Base-by-base conservation (phyloP, 495 filamentous ascomycete genomes). In the Durotheca rogersii region DNA sequence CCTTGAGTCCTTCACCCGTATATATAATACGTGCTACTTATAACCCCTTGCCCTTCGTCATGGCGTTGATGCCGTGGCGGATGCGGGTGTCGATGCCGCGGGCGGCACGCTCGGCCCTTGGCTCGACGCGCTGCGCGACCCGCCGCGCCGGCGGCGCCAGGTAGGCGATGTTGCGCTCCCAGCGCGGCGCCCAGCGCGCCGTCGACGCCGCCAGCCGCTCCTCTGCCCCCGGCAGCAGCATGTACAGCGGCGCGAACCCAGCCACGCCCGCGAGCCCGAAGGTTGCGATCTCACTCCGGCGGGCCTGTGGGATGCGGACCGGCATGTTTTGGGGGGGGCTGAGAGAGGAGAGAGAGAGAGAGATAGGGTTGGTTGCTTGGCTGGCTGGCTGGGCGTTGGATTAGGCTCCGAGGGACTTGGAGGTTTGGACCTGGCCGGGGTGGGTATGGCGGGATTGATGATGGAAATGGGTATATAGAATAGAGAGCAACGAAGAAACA, bases 121-220 rank as follows among this genome's bases (percentile, higher is more conserved):
- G 74, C 10, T 70, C 60, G 39, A 72, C 60, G 2, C 68, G 60
- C 47, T 71, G 68, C 41, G 73, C 67, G 44, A 72, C 52, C 6
- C 68, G 66, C 57, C 70, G 68, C 19, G 70, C 69, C 17, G 72
- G 72, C 17, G 62, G 56, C 45, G 65, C 66, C 56, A 77, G 68
- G 61, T 67, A 67, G 9, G 58, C 70, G 44, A 66, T 76, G 66
- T 72, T 76, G 39, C 72, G 69, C 55, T 78, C 70, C 74, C 74
- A 78, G 18, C 65, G 65, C 6, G 74, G 74, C 6, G 74, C 74
- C 74, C 74, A 78, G 46, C 69, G 66, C 32, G 54, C 43, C 0
- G 74, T 76, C 60, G 74, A 71, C 1, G 53, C 40, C 11, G 67
- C 64, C 14, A 78, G 30, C 11, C 67, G 68, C 50, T 75, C 72